Conservation (phyloP, 2,329 filamentous ascomycete species). For the Fusarium sp. region DNA sequence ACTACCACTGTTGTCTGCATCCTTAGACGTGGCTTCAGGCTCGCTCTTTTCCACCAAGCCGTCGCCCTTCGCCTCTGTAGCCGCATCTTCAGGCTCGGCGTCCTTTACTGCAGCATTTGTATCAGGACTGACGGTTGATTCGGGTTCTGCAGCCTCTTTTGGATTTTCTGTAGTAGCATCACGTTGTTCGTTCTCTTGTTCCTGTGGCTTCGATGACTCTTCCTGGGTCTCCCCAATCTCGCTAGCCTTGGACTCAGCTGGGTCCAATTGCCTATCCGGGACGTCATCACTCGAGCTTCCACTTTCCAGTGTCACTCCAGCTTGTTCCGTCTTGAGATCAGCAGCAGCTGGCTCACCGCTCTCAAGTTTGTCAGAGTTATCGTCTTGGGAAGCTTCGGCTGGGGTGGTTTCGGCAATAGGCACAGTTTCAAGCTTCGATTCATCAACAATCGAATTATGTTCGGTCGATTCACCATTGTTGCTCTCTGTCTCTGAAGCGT, state of each 20-base stretch:
- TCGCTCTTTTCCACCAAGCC: not conserved
- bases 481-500: not conserved
- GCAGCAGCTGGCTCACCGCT: not conserved
- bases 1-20: not conserved
- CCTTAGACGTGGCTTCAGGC: not conserved
- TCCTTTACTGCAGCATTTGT: not conserved
- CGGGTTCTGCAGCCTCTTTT: not conserved
- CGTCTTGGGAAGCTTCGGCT: not conserved
- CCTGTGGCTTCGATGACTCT: not conserved
- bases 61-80: not conserved
- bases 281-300: not conserved
- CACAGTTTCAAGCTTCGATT: not conserved
- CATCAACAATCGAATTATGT: not conserved
- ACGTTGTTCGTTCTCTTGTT: slow-evolving; percentile 3
- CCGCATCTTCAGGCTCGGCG: not conserved
- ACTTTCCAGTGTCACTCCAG: not conserved
- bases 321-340: not conserved
- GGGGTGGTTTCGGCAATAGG: not conserved
- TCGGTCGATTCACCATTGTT: not conserved
- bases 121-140: not conserved
- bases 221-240: not conserved
- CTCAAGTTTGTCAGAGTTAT: not conserved
- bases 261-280: not conserved
- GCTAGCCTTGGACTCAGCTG: not conserved
- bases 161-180: slow-evolving; percentile 4